Evolutionary conservation across 441 rosid species (phyloP).

Genomic region (Eruca vesicaria): DNA sequence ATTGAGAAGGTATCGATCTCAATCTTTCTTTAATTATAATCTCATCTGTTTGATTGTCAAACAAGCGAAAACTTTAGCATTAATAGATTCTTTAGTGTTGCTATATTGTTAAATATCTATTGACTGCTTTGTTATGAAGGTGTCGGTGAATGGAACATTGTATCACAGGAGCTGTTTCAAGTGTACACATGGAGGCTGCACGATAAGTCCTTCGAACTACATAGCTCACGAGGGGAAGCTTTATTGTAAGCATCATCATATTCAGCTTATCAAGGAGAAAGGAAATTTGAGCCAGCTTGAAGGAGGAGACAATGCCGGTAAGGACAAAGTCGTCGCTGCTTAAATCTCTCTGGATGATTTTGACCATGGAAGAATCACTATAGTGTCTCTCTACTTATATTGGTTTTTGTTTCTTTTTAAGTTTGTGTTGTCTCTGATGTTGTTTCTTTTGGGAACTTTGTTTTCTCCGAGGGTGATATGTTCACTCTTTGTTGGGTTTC

Average conservation of each 20-base stretch:
- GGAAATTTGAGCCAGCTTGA: constrained; percentile 97
- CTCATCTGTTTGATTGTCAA: neutral
- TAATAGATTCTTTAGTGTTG: neutral
- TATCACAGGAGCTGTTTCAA: constrained; percentile 97
- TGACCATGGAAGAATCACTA: constrained; percentile 21
- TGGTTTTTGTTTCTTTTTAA: constrained; percentile 25
- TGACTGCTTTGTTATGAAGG: constrained; percentile 42
- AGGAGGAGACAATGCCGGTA: constrained; percentile 58
- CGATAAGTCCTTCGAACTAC: constrained; percentile 89
- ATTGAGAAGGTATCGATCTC: constrained; percentile 43
- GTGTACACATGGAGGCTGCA: constrained; percentile 94
- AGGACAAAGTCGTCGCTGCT: constrained; percentile 31
- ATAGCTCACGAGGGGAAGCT: constrained; percentile 92
- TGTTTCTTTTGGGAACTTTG: constrained; percentile 9
- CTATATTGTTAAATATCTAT: neutral
- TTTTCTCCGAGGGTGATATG: neutral
- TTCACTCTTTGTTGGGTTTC: constrained; percentile 31
- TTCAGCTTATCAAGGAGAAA: constrained; percentile 92
- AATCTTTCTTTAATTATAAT: too few species aligned
- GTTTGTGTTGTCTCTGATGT: neutral
- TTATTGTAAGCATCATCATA: constrained; percentile 96
- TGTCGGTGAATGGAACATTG: constrained; percentile 89
- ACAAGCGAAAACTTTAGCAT: neutral
- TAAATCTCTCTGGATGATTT: constrained; percentile 18
- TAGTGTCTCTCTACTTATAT: neutral